Conservation (phyloP, 2,329 filamentous ascomycete genomes). For the Geosmithia putterillii region DNA sequence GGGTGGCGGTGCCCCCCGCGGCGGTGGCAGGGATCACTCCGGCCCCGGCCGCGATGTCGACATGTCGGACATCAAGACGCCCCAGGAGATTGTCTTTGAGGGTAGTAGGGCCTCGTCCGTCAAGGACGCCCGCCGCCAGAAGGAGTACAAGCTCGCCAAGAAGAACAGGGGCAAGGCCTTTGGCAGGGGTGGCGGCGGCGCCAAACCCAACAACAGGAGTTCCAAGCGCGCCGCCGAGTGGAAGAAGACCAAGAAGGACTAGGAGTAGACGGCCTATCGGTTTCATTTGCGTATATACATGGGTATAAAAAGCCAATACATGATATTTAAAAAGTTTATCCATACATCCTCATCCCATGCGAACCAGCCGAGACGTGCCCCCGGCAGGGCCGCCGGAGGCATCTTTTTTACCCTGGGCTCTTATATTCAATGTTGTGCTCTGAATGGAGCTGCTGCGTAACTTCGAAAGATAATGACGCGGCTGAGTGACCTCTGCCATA, state of each 20-base stretch:
- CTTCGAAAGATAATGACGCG: too few species aligned
- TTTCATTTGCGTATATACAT: background rate
- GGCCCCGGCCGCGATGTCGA: slow-evolving; percentile 5
- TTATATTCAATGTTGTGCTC: too few species aligned
- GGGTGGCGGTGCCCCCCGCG: background rate
- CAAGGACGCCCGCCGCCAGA: slow-evolving; percentile 42
- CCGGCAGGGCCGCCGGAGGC: too few species aligned
- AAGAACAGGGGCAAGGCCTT: slow-evolving; percentile 37
- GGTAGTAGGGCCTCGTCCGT: slow-evolving; percentile 60
- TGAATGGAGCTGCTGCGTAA: too few species aligned
- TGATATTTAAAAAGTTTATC: too few species aligned
- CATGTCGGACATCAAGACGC: slow-evolving; percentile 33
- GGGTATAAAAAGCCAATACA: too few species aligned
- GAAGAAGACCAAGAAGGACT: slow-evolving; percentile 25
- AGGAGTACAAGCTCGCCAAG: slow-evolving; percentile 46
- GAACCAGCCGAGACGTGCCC: too few species aligned
- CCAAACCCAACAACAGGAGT: slow-evolving; percentile 23
- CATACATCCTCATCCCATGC: background rate
- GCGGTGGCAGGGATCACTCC: slow-evolving; percentile 5
- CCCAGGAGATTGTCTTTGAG: slow-evolving; percentile 69
- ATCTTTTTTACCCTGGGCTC: background rate
- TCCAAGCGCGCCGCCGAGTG: slow-evolving; percentile 28
- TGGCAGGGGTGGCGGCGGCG: slow-evolving; percentile 18
- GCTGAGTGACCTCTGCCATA: too few species aligned
- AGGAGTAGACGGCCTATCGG: background rate